These are phyloP conservation scores for Sphagnum fallax DNA, from an alignment of 228 moss, liverwort and hornwort genomes.

Conservation along the genomic window DNA sequence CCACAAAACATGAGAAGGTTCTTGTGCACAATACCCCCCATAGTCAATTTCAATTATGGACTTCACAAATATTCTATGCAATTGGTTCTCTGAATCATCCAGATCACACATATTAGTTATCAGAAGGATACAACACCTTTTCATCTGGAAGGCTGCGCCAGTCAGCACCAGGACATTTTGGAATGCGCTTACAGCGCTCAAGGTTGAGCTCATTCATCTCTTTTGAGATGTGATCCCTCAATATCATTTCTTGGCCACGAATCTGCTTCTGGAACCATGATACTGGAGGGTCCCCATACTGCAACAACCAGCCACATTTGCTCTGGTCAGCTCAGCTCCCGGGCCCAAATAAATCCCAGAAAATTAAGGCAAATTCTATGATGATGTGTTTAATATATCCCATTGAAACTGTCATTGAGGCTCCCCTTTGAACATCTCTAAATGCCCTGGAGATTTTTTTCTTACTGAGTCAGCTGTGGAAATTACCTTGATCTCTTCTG, in stretches of 20 bases:
- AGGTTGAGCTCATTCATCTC: slow-evolving; percentile 95
- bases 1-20: neutral
- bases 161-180: slow-evolving; percentile 85
- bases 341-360: too few species aligned
- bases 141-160: slow-evolving; percentile 92
- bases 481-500: slow-evolving; percentile 46
- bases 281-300: slow-evolving; percentile 79
- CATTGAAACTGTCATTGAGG: too few species aligned
- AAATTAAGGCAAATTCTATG: too few species aligned
- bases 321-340: too few species aligned
- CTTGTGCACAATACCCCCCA: neutral
- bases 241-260: slow-evolving; percentile 54
- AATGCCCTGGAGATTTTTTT: too few species aligned
- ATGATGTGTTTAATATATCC: too few species aligned
- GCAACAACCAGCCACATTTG: slow-evolving; percentile 21
- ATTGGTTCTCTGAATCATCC: too few species aligned
- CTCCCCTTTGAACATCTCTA: too few species aligned
- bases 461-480: neutral
- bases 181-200: slow-evolving; percentile 85
- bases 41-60: too few species aligned
- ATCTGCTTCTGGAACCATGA: slow-evolving; percentile 94
- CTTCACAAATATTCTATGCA: too few species aligned
- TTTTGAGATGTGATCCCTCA: slow-evolving; percentile 79
- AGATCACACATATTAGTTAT: too few species aligned
- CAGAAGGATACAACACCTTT: slow-evolving; percentile 40